Evolutionary conservation across 495 filamentous ascomycete species (phyloP).

Genomic region (Articulospora tetracladia): DNA sequence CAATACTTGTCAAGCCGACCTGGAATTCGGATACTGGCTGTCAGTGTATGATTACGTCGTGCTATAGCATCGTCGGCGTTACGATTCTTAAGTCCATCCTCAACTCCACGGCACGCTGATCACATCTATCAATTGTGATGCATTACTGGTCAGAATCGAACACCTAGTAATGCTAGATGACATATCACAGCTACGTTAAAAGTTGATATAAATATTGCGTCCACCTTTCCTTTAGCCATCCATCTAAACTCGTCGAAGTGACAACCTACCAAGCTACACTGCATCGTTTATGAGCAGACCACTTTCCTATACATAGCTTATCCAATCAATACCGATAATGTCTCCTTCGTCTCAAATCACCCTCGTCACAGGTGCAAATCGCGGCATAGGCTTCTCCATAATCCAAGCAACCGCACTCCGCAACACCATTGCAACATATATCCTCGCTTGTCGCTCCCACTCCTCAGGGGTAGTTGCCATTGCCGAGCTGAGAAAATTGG

Average conservation of each 20-base stretch:
- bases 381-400: conserved; percentile 33
- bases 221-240: too few relatives aligned
- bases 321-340: neutral
- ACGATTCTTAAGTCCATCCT: conserved; percentile 1
- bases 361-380: conserved; percentile 36
- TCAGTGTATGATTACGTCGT: too few relatives aligned
- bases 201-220: too few relatives aligned
- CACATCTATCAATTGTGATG: neutral
- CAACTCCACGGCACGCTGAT: neutral
- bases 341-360: conserved; percentile 17
- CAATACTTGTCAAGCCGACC: too few relatives aligned
- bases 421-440: conserved; percentile 23
- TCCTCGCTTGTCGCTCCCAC: conserved; percentile 29
- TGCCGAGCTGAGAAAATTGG: conserved; percentile 16
- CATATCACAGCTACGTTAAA: too few relatives aligned
- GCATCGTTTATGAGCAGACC: neutral
- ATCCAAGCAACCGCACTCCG: conserved; percentile 27
- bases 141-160: too few relatives aligned
- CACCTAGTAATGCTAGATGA: too few relatives aligned
- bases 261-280: too few relatives aligned
- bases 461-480: conserved; percentile 22
- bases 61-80: neutral
- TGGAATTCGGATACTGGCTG: too few relatives aligned
- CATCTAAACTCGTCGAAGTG: too few relatives aligned
- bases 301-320: neutral